phyloP scores from a whole-genome alignment of 1,284 basidiomycete genomes.

The Baeospora myosura region DNA sequence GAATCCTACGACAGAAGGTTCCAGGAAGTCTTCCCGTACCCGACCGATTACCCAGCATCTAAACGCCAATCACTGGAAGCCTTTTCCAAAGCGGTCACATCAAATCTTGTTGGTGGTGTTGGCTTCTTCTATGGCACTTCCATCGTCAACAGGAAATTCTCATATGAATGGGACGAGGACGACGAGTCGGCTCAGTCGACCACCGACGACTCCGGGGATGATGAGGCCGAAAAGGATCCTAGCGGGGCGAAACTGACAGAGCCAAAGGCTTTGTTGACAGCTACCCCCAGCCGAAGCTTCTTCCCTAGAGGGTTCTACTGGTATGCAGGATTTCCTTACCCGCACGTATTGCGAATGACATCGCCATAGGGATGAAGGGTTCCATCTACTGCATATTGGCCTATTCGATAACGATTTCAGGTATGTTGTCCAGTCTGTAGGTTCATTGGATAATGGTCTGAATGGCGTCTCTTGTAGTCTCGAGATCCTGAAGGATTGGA shows the following conservation, averaged over 20 bases:
- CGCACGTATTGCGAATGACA: constrained; percentile 5
- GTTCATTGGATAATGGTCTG: constrained; percentile 1
- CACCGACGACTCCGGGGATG: constrained; percentile 33
- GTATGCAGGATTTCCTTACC: constrained; percentile 30
- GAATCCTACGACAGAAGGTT: constrained; percentile 65
- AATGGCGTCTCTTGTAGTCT: constrained; percentile 39
- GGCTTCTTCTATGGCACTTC: constrained; percentile 93
- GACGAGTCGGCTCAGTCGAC: constrained; percentile 38
- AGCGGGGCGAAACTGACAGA: constrained; percentile 59
- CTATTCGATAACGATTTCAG: constrained; percentile 89
- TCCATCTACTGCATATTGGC: constrained; percentile 86
- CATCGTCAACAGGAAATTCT: constrained; percentile 77
- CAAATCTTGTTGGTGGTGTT: constrained; percentile 85
- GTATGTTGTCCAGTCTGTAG: constrained; percentile 26
- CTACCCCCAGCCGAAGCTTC: constrained; percentile 90
- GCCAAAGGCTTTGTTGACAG: constrained; percentile 75
- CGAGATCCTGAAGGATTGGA: constrained; percentile 86
- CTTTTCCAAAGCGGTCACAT: constrained; percentile 84
- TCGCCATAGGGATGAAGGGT: constrained; percentile 80
- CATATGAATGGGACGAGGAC: constrained; percentile 85
- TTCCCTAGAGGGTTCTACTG: constrained; percentile 97
- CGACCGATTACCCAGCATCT: constrained; percentile 42
- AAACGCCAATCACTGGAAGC: constrained; percentile 45
- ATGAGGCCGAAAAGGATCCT: constrained; percentile 22
- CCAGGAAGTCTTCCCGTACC: constrained; percentile 59